A percentile compares a stretch with the other conserved stretches of the same genome.
Conservation (phyloP, 352 stramenopile genomes). For the Saprolegnia diclina region DNA sequence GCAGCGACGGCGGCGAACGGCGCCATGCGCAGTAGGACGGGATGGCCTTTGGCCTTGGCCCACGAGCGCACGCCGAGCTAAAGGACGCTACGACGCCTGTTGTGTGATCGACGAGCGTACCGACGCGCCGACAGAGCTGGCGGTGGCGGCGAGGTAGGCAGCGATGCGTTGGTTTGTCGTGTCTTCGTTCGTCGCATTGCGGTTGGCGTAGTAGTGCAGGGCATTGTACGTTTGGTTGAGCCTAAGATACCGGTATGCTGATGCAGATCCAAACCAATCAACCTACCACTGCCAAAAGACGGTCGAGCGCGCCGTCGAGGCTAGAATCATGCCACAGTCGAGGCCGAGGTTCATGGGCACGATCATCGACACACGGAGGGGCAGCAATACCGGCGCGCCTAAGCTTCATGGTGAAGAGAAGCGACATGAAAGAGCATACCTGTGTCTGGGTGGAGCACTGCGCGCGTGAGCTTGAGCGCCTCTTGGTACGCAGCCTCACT, state of each 20-base stretch:
- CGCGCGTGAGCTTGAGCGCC: constrained; percentile 61
- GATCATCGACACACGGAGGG: constrained; percentile 79
- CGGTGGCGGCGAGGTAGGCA: constrained; percentile 68
- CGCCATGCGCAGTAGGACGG: constrained; percentile 53
- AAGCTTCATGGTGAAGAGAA: background rate
- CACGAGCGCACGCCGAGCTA: constrained; percentile 52
- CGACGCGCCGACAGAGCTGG: constrained; percentile 66
- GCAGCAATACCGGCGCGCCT: constrained; percentile 51
- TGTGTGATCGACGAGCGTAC: background rate
- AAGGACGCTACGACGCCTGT: background rate
- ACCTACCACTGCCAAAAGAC: constrained; percentile 62
- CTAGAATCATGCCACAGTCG: constrained; percentile 76
- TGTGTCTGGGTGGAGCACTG: constrained; percentile 73
- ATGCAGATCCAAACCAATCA: background rate
- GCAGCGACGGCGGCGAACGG: constrained; percentile 77
- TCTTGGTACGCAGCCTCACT: constrained; percentile 39
- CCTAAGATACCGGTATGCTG: background rate
- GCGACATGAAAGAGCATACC: constrained; percentile 16
- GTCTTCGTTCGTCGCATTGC: constrained; percentile 80
- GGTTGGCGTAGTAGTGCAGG: constrained; percentile 87
- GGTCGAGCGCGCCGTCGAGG: constrained; percentile 54
- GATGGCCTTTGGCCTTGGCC: constrained; percentile 43
- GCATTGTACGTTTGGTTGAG: constrained; percentile 88
- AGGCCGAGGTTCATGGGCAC: constrained; percentile 82
- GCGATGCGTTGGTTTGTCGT: constrained; percentile 55